A percentile compares a stretch with the other conserved stretches of the same genome.
These are phyloP conservation scores for Pilatotrama ljubarskyi DNA, from an alignment of 768 basidiomycete species.

Conservation along the genomic window DNA sequence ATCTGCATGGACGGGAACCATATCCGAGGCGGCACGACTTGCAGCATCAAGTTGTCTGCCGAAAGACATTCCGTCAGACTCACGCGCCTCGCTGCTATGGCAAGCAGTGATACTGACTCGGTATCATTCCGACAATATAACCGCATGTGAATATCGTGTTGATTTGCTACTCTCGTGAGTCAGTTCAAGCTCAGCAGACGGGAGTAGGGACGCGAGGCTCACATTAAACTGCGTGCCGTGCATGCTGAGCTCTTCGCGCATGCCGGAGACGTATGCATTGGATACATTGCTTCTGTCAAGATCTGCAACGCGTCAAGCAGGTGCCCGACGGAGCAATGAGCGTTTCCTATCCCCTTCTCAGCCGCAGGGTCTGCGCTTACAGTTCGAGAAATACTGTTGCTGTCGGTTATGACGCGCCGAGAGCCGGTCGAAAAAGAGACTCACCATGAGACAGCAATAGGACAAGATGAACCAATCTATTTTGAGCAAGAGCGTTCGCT, in stretches of 20 bases:
- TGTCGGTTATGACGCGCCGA: slow-evolving; percentile 7
- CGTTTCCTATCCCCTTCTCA: not conserved
- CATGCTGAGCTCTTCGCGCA: slow-evolving; percentile 73
- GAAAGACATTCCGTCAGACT: not conserved
- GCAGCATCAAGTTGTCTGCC: slow-evolving; percentile 65
- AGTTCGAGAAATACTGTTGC: slow-evolving; percentile 63
- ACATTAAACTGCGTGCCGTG: slow-evolving; percentile 64
- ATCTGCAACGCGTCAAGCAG: slow-evolving; percentile 38
- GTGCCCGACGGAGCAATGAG: not conserved
- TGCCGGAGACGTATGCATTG: slow-evolving; percentile 79
- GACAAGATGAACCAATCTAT: slow-evolving; percentile 67
- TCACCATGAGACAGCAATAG: slow-evolving; percentile 70
- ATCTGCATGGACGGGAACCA: slow-evolving; percentile 70
- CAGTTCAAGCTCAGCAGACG: not conserved
- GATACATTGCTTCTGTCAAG: slow-evolving; percentile 67
- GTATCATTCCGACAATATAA: slow-evolving; percentile 75
- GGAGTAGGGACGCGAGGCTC: slow-evolving; percentile 11
- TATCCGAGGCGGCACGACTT: slow-evolving; percentile 59
- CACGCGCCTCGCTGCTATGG: no score
- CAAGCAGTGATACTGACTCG: slow-evolving; percentile 41
- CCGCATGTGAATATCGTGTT: slow-evolving; percentile 74
- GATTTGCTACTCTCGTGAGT: slow-evolving; percentile 45
- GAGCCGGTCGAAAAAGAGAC: not conserved
- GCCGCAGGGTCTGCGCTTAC: slow-evolving; percentile 41
- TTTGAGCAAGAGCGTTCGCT: slow-evolving; percentile 57